Evolutionary conservation across 2,329 filamentous ascomycete genomes (phyloP).

Genomic region (Fusarium zealandicum): DNA sequence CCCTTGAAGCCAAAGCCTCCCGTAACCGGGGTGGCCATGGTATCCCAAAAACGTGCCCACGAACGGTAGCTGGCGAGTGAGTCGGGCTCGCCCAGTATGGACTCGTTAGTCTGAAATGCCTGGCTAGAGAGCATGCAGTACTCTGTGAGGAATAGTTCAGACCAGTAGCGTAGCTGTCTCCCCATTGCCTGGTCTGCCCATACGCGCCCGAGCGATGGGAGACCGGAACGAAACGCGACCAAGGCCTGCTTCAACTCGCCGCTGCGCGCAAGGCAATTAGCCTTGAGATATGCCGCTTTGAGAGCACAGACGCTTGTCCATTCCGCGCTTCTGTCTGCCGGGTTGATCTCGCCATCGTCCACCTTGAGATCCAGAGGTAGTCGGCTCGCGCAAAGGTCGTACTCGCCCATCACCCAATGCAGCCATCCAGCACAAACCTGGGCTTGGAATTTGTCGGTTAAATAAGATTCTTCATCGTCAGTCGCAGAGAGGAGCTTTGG

Average conservation of each 20-base stretch:
- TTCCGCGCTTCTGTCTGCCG: conserved; percentile 63
- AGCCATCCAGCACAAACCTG: conserved; percentile 85
- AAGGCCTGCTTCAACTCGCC: conserved; percentile 65
- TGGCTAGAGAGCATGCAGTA: conserved; percentile 74
- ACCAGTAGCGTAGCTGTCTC: conserved; percentile 77
- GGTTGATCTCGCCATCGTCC: conserved; percentile 60
- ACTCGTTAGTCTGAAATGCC: conserved; percentile 59
- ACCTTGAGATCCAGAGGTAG: conserved; percentile 70
- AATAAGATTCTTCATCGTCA: conserved; percentile 60
- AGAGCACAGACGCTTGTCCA: conserved; percentile 86
- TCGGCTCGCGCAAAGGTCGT: conserved; percentile 59
- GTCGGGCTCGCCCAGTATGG: conserved; percentile 59
- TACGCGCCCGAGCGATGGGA: conserved; percentile 66
- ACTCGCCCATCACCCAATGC: conserved; percentile 79
- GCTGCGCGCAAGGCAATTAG: conserved; percentile 64
- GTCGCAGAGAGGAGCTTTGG: conserved; percentile 64
- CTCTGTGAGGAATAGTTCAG: conserved; percentile 78
- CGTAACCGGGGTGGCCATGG: conserved; percentile 53
- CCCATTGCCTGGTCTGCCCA: conserved; percentile 61
- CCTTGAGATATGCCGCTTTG: conserved; percentile 80
- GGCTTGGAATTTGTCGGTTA: conserved; percentile 76
- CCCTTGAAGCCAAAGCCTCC: conserved; percentile 67
- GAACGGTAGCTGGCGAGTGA: conserved; percentile 66
- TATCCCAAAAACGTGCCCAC: conserved; percentile 75
- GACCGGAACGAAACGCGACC: conserved; percentile 68